A percentile compares a stretch with the other conserved stretches of the same genome.
phyloP scores from a whole-genome alignment of 768 basidiomycete genomes.

The Pisolithus albus region DNA sequence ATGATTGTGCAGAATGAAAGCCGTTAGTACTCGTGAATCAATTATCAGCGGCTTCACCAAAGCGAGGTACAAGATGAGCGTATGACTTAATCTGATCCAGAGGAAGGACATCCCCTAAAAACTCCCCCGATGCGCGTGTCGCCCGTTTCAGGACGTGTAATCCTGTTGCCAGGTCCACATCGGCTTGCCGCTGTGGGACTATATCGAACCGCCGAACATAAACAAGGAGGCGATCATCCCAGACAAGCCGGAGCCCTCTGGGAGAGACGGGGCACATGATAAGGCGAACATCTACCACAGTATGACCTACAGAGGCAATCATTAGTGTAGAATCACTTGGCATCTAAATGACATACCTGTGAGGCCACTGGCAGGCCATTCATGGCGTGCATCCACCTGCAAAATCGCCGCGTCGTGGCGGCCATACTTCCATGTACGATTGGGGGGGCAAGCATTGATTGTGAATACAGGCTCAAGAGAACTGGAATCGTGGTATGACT shows the following conservation, averaged over 20 bases:
- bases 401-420: conserved; percentile 14
- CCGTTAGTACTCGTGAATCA: conserved; percentile 17
- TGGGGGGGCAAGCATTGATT: conserved; percentile 17
- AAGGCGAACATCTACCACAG: conserved; percentile 11
- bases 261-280: conserved; percentile 9
- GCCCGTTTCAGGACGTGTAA: conserved; percentile 19
- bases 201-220: conserved; percentile 23
- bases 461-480: not conserved
- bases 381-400: too few species aligned
- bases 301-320: conserved; percentile 3
- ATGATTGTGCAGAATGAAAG: conserved; percentile 13
- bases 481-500: conserved; percentile 9
- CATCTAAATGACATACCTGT: conserved; percentile 1
- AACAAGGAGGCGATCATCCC: conserved; percentile 11
- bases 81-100: conserved; percentile 16
- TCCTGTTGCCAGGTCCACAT: conserved; percentile 11
- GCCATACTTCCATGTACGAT: conserved; percentile 14
- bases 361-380: conserved; percentile 1
- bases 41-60: conserved; percentile 18
- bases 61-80: conserved; percentile 21
- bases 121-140: conserved; percentile 3
- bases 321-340: not conserved
- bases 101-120: conserved; percentile 25
- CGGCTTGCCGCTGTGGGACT: conserved; percentile 7
- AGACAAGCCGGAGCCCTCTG: not conserved